phyloP scores from a whole-genome alignment of 495 filamentous ascomycete species.

The Rostrohypoxylon terebratum region DNA sequence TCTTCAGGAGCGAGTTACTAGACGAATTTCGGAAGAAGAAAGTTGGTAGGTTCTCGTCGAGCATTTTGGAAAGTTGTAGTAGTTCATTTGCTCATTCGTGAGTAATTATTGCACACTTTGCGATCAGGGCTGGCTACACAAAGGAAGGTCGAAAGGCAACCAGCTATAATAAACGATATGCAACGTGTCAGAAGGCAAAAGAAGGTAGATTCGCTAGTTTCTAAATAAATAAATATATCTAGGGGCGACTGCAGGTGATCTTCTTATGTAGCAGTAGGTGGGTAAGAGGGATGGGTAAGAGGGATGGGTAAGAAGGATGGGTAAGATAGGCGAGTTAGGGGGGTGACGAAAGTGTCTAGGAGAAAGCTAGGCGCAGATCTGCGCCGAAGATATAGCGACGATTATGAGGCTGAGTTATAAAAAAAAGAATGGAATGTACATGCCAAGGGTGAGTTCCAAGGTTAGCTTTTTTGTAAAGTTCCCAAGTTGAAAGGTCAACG shows the following conservation, averaged over 20 bases:
- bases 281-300: slow-evolving; percentile 8
- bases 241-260: slow-evolving; percentile 31
- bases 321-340: slow-evolving; percentile 12
- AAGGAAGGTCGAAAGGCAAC: background rate
- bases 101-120: slow-evolving; percentile 1
- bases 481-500: slow-evolving; percentile 5
- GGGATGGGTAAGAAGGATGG: slow-evolving; percentile 13
- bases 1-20: slow-evolving; percentile 62
- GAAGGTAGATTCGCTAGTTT: background rate
- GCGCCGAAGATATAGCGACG: slow-evolving; percentile 12
- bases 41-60: slow-evolving; percentile 93
- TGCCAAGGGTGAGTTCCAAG: slow-evolving; percentile 31
- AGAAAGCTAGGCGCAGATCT: slow-evolving; percentile 33
- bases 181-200: slow-evolving; percentile 6
- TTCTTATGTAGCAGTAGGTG: background rate
- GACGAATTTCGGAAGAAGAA: slow-evolving; percentile 56
- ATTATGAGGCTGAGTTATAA: slow-evolving; percentile 37
- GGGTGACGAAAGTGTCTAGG: slow-evolving; percentile 16
- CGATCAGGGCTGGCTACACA: slow-evolving; percentile 12
- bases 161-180: background rate
- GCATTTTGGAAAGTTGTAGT: slow-evolving; percentile 65
- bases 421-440: slow-evolving; percentile 29
- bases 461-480: too few species aligned
- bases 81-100: slow-evolving; percentile 13
- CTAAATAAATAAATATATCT: slow-evolving; percentile 31